phyloP scores from a whole-genome alignment of 352 stramenopile genomes.

The Globisporangium nunn region DNA sequence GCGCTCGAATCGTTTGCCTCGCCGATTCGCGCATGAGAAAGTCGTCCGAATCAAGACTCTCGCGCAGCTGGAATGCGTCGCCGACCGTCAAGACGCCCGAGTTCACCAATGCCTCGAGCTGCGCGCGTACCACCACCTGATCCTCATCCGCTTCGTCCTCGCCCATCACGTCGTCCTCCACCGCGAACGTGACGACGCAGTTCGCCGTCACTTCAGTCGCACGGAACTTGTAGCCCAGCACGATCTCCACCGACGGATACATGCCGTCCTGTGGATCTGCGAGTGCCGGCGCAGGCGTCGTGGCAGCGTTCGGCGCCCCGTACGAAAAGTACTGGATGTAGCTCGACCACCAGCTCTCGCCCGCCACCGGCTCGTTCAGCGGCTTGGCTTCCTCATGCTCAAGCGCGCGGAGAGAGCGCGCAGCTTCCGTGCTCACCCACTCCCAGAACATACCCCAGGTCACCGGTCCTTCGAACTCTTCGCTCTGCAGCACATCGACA shows the following conservation, averaged over 20 bases:
- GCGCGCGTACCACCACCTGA: conserved; percentile 52
- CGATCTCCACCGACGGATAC: conserved; percentile 26
- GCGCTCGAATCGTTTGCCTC: conserved; percentile 45
- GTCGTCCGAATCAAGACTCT: conserved; percentile 54
- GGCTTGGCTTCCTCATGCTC: conserved; percentile 49
- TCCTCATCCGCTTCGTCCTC: conserved; percentile 7
- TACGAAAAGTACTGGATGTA: conserved; percentile 46
- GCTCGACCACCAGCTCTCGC: conserved; percentile 61
- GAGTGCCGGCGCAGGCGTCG: conserved; percentile 6
- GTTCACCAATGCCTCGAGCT: conserved; percentile 75
- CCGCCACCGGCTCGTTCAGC: conserved; percentile 28
- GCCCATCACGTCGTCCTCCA: not conserved
- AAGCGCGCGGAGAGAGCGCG: conserved; percentile 51
- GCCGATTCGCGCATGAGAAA: conserved; percentile 33
- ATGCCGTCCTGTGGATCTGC: conserved; percentile 16
- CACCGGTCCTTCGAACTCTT: conserved; percentile 53
- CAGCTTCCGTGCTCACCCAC: conserved; percentile 79
- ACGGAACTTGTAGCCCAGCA: conserved; percentile 15
- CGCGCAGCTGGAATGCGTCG: conserved; percentile 68
- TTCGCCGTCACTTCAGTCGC: not conserved
- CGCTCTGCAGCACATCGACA: conserved; percentile 48
- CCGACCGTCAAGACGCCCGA: conserved; percentile 44
- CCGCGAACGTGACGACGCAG: not conserved
- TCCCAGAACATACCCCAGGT: conserved; percentile 86
- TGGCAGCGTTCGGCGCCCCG: conserved; percentile 9